Evolutionary conservation across 2,329 filamentous ascomycete species (phyloP), one percentile per base, ranked within the genome.

Genomic region (Neonectria neomacrospora): DNA sequence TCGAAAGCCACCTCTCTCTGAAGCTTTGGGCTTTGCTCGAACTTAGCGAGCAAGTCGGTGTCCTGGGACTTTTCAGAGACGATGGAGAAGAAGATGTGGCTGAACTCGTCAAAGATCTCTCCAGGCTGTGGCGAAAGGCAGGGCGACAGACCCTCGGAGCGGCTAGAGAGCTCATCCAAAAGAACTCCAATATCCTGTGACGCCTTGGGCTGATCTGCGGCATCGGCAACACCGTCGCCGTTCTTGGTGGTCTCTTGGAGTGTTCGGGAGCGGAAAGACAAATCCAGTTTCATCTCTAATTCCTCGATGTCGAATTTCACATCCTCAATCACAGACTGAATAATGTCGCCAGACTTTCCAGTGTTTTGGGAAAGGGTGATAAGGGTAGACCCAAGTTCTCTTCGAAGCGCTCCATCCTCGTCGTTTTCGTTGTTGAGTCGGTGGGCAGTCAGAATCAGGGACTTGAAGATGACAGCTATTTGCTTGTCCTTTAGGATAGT

Each of bases 221-320:
- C 72, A 20, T 76, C 67, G 1, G 71, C 72, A 64, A 82, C 66
- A 5, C 76, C 65, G 7, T 67, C 82, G 67, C 88, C 85, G 28
- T 85, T 83, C 51, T 83, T 80, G 23, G 80, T 75, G 2, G 80
- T 69, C 54, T 82, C 81, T n/a, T 84, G 80, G 18, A 87, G 77
- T 47, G 85, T 81, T 61, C 70, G 81, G 8, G 86, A 85, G 42
- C 90, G 86, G 64, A 94, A 87, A 10, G 89, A 86, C 9, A 90
- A 87, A 58, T 92, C 90, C 20, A 96, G 82, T 69, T 88, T 90
- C 79, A 92, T 85, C 78, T 96, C 92, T 18, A 96, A 80, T 51
- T 89, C 86, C 64, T 93, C 88, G 47, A 96, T 86, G 71, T 96
- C 90, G 63, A 93, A 84, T 12, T 90, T 86, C 8, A 88, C 85